phyloP scores from a whole-genome alignment of 805 yeast genomes.

The Sugiyamaella valdiviana region DNA sequence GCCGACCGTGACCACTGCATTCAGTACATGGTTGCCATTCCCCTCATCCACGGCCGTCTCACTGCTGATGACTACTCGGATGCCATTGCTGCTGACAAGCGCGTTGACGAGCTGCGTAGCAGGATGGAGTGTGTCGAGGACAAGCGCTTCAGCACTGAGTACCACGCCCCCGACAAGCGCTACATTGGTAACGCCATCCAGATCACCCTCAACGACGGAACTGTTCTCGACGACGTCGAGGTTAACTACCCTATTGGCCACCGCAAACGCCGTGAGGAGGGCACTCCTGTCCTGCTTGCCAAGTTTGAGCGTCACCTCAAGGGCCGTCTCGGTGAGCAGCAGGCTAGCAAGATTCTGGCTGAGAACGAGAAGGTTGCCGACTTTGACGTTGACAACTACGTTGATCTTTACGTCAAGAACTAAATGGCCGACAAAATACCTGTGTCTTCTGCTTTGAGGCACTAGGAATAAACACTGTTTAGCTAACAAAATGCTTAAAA shows the following conservation, averaged over 20 bases:
- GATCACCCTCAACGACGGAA: slow-evolving; percentile 49
- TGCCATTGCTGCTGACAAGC: slow-evolving; percentile 45
- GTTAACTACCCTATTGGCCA: slow-evolving; percentile 58
- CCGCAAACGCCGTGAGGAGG: slow-evolving; percentile 52
- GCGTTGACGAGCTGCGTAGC: slow-evolving; percentile 45
- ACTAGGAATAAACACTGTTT: too few relatives aligned
- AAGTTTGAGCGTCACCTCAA: slow-evolving; percentile 48
- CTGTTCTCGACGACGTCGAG: slow-evolving; percentile 44
- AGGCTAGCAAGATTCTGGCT: slow-evolving; percentile 37
- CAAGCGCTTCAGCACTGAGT: slow-evolving; percentile 43
- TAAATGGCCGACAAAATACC: slow-evolving; percentile 6
- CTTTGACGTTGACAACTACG: slow-evolving; percentile 44
- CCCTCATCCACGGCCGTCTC: slow-evolving; percentile 48
- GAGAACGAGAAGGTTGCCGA: slow-evolving; percentile 33
- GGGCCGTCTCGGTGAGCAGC: slow-evolving; percentile 39
- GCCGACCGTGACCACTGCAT: slow-evolving; percentile 64
- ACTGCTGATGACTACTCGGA: slow-evolving; percentile 56
- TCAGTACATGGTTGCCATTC: slow-evolving; percentile 57
- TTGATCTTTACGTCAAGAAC: slow-evolving; percentile 37
- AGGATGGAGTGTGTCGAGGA: slow-evolving; percentile 53
- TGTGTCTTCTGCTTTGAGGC: too few relatives aligned
- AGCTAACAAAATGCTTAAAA: not conserved
- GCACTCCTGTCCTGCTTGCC: slow-evolving; percentile 46
- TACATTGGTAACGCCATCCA: slow-evolving; percentile 50
- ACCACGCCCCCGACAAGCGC: slow-evolving; percentile 52